Conservation (phyloP, 306 rosid species). For the Oxytropis ochrocephala region DNA sequence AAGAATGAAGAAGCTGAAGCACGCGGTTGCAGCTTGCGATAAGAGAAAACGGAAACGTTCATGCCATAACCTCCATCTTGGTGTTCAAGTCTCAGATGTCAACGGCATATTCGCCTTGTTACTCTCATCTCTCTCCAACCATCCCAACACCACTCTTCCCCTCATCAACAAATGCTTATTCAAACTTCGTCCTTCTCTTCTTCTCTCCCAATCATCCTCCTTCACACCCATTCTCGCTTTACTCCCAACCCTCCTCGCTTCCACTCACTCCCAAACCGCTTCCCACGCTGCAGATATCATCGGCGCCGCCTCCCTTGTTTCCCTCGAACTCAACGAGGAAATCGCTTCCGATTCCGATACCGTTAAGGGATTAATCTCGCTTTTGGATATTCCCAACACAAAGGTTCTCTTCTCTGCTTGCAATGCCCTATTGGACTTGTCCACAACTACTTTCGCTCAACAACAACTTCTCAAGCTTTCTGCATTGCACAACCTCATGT, state of each 20-base stretch:
- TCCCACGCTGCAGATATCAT: slow-evolving; percentile 33
- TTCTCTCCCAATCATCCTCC: slow-evolving; percentile 23
- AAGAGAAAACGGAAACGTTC: slow-evolving; percentile 35
- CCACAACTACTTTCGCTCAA: slow-evolving; percentile 40
- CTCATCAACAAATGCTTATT: slow-evolving; percentile 44
- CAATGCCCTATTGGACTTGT: slow-evolving; percentile 65
- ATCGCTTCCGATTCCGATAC: slow-evolving; percentile 52
- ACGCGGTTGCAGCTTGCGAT: not conserved
- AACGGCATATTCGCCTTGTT: slow-evolving; percentile 32
- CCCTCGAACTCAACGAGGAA: slow-evolving; percentile 43
- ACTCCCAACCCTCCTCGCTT: slow-evolving; percentile 53
- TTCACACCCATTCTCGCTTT: slow-evolving; percentile 42
- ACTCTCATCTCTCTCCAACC: slow-evolving; percentile 42
- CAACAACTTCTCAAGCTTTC: slow-evolving; percentile 37
- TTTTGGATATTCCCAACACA: slow-evolving; percentile 31
- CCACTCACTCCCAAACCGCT: slow-evolving; percentile 23
- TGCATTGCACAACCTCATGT: slow-evolving; percentile 53
- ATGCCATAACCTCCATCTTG: not conserved
- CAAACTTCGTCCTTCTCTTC: slow-evolving; percentile 35
- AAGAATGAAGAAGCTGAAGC: slow-evolving; percentile 18
- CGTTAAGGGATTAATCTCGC: slow-evolving; percentile 35
- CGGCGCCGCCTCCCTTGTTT: slow-evolving; percentile 54
- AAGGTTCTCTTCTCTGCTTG: slow-evolving; percentile 47
- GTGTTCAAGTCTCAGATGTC: slow-evolving; percentile 13
- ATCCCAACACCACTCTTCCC: slow-evolving; percentile 28